These are phyloP conservation scores for Pythium brachiatum DNA, from an alignment of 352 stramenopile species.

Conservation along the genomic window DNA sequence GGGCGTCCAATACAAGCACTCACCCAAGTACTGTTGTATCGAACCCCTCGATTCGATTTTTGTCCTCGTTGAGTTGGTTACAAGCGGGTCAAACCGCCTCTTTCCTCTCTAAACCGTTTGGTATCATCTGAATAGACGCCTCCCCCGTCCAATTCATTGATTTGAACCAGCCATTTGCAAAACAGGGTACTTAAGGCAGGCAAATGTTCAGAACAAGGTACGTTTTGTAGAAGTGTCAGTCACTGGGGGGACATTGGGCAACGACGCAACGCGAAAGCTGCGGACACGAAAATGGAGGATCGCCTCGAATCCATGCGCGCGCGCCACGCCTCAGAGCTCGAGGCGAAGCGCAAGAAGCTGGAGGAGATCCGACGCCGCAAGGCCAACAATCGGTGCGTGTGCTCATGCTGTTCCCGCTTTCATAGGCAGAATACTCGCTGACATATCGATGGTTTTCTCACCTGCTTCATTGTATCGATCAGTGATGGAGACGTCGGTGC, in stretches of 20 bases:
- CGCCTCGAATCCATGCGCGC: conserved; percentile 47
- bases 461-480: neutral
- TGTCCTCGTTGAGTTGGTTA: neutral
- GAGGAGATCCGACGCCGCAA: conserved; percentile 88
- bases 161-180: neutral
- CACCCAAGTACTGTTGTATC: too few relatives aligned
- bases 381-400: conserved; percentile 59
- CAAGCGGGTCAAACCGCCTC: neutral
- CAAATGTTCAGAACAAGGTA: conserved; percentile 2
- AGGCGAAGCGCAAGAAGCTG: conserved; percentile 89
- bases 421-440: neutral
- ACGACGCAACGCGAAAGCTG: neutral
- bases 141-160: neutral
- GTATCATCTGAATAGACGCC: neutral
- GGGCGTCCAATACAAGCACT: neutral
- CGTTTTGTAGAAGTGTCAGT: conserved; percentile 6
- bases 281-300: conserved; percentile 7
- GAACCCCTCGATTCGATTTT: neutral
- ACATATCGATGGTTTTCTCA: neutral
- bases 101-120: neutral
- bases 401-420: neutral
- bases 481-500: conserved; percentile 49
- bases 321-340: conserved; percentile 82
- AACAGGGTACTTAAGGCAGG: neutral
- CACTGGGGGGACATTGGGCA: neutral